A percentile compares a stretch with the other conserved stretches of the same genome.
Conservation (phyloP, 83 land plant genomes). For the Picea abies region DNA sequence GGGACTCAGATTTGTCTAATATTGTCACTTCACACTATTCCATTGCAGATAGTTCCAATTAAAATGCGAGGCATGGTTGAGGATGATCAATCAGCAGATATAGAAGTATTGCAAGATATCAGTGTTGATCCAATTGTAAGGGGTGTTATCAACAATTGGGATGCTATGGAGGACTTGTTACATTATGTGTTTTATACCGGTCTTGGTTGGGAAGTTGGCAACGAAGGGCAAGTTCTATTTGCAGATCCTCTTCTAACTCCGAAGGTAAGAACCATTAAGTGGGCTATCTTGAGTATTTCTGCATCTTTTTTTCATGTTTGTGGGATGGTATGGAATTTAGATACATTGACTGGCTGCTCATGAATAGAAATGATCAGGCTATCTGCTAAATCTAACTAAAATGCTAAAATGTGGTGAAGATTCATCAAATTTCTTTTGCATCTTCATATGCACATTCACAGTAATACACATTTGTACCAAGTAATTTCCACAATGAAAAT, state of each 20-base stretch:
- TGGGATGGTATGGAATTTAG: too few relatives aligned
- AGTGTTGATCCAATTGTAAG: slow-evolving; percentile 80
- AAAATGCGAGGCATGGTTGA: slow-evolving; percentile 60
- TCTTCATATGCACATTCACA: too few relatives aligned
- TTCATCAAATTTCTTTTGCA: too few relatives aligned
- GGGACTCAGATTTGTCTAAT: too few relatives aligned
- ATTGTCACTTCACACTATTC: neutral
- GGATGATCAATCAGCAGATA: slow-evolving; percentile 37
- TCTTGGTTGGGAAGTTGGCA: slow-evolving; percentile 97
- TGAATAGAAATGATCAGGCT: too few relatives aligned
- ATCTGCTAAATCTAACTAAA: too few relatives aligned
- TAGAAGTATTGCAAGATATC: slow-evolving; percentile 37
- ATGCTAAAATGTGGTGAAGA: too few relatives aligned
- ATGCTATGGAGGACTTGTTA: slow-evolving; percentile 97
- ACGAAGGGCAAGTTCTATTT: slow-evolving; percentile 94
- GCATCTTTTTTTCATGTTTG: too few relatives aligned
- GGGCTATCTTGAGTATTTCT: too few relatives aligned
- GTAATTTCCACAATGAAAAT: too few relatives aligned
- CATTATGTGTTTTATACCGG: slow-evolving; percentile 82
- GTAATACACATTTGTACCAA: too few relatives aligned
- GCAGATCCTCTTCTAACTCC: slow-evolving; percentile 92
- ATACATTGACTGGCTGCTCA: too few relatives aligned
- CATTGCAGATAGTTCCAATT: slow-evolving; percentile 62
- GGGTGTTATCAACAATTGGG: slow-evolving; percentile 95
- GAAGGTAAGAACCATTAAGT: slow-evolving; percentile 52